Evolutionary conservation across 208 protist genomes (phyloP).

Genomic region (Jaenimonas drosophilae): DNA sequence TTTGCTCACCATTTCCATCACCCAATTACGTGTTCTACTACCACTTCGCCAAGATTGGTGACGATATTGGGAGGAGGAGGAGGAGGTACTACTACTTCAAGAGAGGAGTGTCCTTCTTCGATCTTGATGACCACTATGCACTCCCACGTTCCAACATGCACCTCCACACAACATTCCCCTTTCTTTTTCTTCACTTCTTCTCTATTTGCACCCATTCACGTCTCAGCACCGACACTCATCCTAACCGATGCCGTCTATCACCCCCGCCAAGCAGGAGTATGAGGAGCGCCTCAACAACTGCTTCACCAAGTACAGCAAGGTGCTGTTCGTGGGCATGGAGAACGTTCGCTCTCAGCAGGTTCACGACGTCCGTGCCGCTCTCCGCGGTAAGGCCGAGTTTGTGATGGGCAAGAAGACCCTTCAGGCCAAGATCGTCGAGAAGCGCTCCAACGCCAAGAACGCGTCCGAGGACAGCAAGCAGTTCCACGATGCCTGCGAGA

Average conservation of each 20-base stretch:
- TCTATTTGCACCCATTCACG: too few relatives aligned
- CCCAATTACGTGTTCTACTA: too few relatives aligned
- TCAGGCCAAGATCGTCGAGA: slow-evolving; percentile 92
- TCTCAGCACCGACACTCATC: too few relatives aligned
- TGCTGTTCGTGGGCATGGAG: slow-evolving; percentile 95
- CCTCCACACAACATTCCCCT: too few relatives aligned
- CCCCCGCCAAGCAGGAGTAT: slow-evolving; percentile 77
- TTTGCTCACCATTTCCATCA: too few relatives aligned
- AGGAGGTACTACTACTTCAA: too few relatives aligned
- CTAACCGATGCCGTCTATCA: slow-evolving; percentile 64
- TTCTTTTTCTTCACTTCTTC: too few relatives aligned
- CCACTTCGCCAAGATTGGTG: too few relatives aligned
- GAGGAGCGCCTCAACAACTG: slow-evolving; percentile 86
- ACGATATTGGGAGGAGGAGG: too few relatives aligned
- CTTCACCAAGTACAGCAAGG: slow-evolving; percentile 92
- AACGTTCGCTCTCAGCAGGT: slow-evolving; percentile 98
- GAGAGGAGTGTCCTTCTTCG: too few relatives aligned
- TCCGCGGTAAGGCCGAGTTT: slow-evolving; percentile 94
- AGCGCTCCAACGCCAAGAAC: slow-evolving; percentile 33
- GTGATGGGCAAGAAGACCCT: slow-evolving; percentile 99
- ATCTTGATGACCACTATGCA: too few relatives aligned
- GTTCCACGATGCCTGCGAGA: slow-evolving; percentile 48
- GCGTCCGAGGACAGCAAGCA: slow-evolving; percentile 40
- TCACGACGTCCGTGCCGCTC: slow-evolving; percentile 90
- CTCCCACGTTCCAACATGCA: too few relatives aligned